A percentile compares a stretch with the other conserved stretches of the same genome.
Evolutionary conservation across 257 asterid species (phyloP).

Genomic region (Ehretia macrophylla): DNA sequence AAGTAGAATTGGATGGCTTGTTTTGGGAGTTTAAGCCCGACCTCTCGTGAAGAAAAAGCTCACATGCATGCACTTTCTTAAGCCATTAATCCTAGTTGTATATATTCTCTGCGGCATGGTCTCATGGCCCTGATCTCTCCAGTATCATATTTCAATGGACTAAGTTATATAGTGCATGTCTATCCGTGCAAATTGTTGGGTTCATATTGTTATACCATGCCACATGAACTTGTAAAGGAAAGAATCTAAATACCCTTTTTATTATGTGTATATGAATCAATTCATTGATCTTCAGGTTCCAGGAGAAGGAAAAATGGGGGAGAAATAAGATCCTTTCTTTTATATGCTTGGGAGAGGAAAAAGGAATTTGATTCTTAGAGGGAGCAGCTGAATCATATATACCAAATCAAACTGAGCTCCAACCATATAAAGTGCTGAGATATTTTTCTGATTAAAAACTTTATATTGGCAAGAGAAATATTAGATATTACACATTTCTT

Average conservation of each 20-base stretch:
- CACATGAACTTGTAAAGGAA: neutral
- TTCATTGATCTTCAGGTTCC: neutral
- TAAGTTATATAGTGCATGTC: conserved; percentile 27
- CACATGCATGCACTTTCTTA: conserved; percentile 16
- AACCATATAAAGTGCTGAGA: neutral
- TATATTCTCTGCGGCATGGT: conserved; percentile 27
- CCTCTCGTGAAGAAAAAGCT: conserved; percentile 14
- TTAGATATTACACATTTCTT: too few species aligned
- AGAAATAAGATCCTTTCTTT: neutral
- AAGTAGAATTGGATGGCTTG: conserved; percentile 23
- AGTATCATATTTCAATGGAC: conserved; percentile 20
- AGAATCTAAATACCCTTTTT: neutral
- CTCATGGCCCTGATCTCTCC: neutral
- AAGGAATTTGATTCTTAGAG: neutral
- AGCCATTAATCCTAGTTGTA: conserved; percentile 15
- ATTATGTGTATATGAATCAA: neutral
- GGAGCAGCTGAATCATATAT: neutral
- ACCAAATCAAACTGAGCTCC: neutral
- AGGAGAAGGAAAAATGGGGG: neutral
- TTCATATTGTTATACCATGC: conserved; percentile 2
- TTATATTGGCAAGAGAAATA: too few species aligned
- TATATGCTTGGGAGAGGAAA: too few species aligned
- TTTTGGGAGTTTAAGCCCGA: conserved; percentile 9
- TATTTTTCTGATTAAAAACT: too few species aligned
- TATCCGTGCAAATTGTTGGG: conserved; percentile 16